phyloP scores from a whole-genome alignment of 2,329 filamentous ascomycete genomes.

The Alternaria angustiovoidea region DNA sequence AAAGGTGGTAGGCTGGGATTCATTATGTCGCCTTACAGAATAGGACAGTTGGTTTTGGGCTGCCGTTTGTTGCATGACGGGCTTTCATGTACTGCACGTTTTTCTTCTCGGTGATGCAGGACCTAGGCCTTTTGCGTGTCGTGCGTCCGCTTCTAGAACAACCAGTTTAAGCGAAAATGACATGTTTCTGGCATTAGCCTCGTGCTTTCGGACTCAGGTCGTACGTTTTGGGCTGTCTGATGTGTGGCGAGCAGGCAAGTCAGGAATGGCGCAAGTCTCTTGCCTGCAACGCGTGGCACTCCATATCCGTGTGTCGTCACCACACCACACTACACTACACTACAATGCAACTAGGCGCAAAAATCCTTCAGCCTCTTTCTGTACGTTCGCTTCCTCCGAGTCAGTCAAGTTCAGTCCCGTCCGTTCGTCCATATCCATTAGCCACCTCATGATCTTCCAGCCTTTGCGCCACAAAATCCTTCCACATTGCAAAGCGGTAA shows the following conservation, averaged over 20 bases:
- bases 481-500: constrained; percentile 3
- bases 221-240: not conserved
- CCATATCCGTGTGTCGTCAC: not conserved
- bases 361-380: constrained; percentile 3
- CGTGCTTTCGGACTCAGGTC: not conserved
- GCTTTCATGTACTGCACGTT: constrained; percentile 2
- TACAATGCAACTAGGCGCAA: not conserved
- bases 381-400: constrained; percentile 2
- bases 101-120: not conserved
- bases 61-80: not conserved
- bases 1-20: not conserved
- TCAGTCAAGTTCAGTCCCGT: not conserved
- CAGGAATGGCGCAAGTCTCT: not conserved
- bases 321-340: not conserved
- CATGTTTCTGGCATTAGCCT: constrained; percentile 4
- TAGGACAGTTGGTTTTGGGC: not conserved
- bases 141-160: constrained; percentile 3
- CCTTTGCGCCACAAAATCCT: constrained; percentile 2
- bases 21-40: not conserved
- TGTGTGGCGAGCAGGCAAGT: not conserved
- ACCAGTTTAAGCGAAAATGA: constrained; percentile 2
- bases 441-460: not conserved
- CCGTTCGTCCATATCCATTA: not conserved
- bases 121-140: not conserved
- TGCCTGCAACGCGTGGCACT: not conserved